Conservation (phyloP, 2,329 filamentous ascomycete genomes). For the Chaetomium sp. region DNA sequence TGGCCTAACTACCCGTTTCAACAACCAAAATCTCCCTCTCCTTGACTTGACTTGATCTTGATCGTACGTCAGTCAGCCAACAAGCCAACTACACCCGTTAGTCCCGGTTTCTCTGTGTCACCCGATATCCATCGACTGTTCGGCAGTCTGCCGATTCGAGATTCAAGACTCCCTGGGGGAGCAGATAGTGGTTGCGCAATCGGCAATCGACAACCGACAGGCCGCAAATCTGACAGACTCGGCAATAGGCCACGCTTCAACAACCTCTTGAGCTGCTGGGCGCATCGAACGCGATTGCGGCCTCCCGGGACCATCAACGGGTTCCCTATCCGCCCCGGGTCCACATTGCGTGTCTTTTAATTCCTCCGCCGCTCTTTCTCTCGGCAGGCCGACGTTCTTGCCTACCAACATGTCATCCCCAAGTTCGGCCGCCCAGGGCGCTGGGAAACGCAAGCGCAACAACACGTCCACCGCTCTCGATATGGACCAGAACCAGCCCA, state of each 20-base stretch:
- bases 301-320: constrained; percentile 13
- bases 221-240: not conserved
- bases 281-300: not conserved
- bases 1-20: too few relatives aligned
- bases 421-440: constrained; percentile 51
- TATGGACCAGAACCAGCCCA: constrained; percentile 54
- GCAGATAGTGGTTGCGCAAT: not conserved
- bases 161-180: not conserved
- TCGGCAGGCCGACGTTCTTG: not conserved
- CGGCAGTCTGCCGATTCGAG: not conserved
- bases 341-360: constrained; percentile 13
- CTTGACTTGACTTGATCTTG: not conserved
- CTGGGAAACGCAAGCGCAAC: constrained; percentile 81
- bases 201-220: not conserved
- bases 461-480: constrained; percentile 43
- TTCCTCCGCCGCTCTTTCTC: not conserved
- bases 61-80: not conserved
- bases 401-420: constrained; percentile 60
- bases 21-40: constrained; percentile 1
- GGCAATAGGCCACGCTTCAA: not conserved
- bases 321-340: constrained; percentile 8
- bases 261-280: not conserved
- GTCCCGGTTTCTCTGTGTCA: not conserved
- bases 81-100: not conserved
- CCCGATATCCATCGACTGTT: not conserved